Evolutionary conservation across 2,329 filamentous ascomycete species (phyloP).

Genomic region (Pseudopithomyces maydicus): DNA sequence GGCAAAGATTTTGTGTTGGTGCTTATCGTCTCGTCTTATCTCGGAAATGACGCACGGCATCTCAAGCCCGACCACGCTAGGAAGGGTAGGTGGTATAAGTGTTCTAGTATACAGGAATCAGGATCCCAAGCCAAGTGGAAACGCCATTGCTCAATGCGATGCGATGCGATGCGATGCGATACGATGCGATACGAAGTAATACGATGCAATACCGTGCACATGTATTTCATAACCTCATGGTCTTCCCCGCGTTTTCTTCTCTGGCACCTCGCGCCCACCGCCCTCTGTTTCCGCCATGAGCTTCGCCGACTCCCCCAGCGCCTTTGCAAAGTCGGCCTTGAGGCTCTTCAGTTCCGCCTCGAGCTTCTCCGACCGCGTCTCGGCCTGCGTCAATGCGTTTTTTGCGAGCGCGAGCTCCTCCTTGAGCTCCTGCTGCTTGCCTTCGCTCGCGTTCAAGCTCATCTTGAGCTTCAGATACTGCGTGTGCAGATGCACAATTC

Average conservation of each 20-base stretch:
- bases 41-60: neutral
- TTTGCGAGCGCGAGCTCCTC: neutral
- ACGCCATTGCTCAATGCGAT: neutral
- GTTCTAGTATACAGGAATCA: no score
- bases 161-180: neutral
- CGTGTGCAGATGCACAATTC: slow-evolving; percentile 25
- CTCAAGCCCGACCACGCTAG: neutral
- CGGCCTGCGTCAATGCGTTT: neutral
- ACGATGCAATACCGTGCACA: no score
- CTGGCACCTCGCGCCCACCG: neutral
- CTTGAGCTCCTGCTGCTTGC: neutral
- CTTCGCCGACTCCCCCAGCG: neutral
- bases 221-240: no score
- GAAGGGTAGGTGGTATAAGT: neutral
- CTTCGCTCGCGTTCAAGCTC: neutral
- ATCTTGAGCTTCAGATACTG: slow-evolving; percentile 13
- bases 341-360: neutral
- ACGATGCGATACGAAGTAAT: neutral
- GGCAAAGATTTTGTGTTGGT: neutral
- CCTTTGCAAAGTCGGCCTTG: neutral
- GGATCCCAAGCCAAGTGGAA: no score
- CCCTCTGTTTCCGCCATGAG: neutral
- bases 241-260: neutral
- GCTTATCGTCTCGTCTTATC: slow-evolving; percentile 2
- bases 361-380: neutral